Evolutionary conservation across 2,329 filamentous ascomycete species (phyloP), one percentile per base, ranked within the genome.

Genomic region (Phaeosphaeriaceae sp.): DNA sequence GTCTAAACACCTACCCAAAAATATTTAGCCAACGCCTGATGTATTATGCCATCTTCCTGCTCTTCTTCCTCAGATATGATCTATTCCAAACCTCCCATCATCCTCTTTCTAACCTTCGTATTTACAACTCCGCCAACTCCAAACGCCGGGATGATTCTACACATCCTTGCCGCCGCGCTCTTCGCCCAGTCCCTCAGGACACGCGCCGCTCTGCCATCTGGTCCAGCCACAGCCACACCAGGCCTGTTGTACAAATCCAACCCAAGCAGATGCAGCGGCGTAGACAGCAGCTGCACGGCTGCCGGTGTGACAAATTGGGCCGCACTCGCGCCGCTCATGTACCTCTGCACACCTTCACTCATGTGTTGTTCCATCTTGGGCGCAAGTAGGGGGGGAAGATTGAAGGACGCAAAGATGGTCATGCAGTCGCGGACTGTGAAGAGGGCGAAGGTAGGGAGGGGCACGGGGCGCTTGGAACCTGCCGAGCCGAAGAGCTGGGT

Each of bases 381-480:
- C 0, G 91, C 91, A 10, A 97, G 82, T 1, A 95, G 72, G 0
- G 91, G 86, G 0, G 94, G 94, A 1, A 97, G 81, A 74, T 97
- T 97, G 84, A 97, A 98, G 13, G 88, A 91, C 4, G 92, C 92
- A 76, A 96, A 96, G 69, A 97, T 93, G 51, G 93, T 97, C 61
- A 96, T 80, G 78, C 89, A 92, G 80, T 97, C 93, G 68, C 93
- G 88, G 54, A 90, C 73, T 2, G 91, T 88, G 82, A 97, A 97
- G 56, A 97, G 86, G 0, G 84, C 81, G 78, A 93, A 95, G 9
- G 89, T 91, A 1, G 89, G 82, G 31, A 87, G 78, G 0, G 91
- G 88, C 0, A 96, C 89, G 61, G 81, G 63, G 48, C 80, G 67
- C 25, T 78, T 63, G 10, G 73, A 56, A 78, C 83, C 61, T 77